A percentile compares a stretch with the other conserved stretches of the same genome.
These are phyloP conservation scores for Luffa aegyptiaca DNA, from an alignment of 306 rosid species.

Conservation along the genomic window DNA sequence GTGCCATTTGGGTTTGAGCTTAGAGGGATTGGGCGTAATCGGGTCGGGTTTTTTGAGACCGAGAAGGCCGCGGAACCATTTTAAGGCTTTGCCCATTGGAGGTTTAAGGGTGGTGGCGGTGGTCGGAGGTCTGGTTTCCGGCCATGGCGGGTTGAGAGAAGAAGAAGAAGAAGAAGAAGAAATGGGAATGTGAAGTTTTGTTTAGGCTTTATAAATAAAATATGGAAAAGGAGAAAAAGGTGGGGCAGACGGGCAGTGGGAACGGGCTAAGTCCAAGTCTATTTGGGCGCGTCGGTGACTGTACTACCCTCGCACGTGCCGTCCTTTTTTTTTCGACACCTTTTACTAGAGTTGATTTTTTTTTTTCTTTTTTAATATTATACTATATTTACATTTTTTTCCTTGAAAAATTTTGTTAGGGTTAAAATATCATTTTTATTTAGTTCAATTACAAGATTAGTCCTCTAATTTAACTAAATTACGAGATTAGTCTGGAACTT, in stretches of 20 bases:
- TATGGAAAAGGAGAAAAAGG: background rate
- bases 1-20: constrained; percentile 54
- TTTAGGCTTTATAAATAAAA: too few relatives aligned
- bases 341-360: too few relatives aligned
- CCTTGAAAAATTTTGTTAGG: too few relatives aligned
- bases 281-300: background rate
- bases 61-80: constrained; percentile 64
- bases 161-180: background rate
- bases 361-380: too few relatives aligned
- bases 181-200: background rate
- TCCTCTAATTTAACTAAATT: too few relatives aligned
- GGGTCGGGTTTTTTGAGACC: constrained; percentile 29
- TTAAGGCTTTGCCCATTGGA: constrained; percentile 65
- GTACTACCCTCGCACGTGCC: background rate
- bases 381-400: too few relatives aligned
- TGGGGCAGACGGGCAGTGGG: background rate
- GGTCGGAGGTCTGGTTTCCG: background rate
- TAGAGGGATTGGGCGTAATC: constrained; percentile 6
- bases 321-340: background rate
- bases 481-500: too few relatives aligned
- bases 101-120: background rate
- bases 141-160: background rate
- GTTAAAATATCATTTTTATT: too few relatives aligned
- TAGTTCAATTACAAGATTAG: too few relatives aligned
- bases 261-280: background rate